Base-by-base conservation (phyloP, 2,329 filamentous ascomycete genomes). In the Claviceps pusilla region DNA sequence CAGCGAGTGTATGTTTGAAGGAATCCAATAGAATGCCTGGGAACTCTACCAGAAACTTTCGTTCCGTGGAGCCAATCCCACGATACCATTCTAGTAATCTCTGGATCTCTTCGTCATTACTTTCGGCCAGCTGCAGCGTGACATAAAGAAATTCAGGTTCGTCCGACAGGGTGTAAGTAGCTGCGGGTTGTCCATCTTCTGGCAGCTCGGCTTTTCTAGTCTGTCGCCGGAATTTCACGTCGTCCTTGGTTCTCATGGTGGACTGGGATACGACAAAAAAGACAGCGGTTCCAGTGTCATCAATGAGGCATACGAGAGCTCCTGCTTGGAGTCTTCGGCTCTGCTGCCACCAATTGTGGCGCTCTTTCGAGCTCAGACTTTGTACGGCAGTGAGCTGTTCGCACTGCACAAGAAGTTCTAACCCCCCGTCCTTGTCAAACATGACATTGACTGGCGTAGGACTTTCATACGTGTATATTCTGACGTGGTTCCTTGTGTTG, bases 1-100 rank as follows among this genome's bases (percentile, higher is more conserved):
- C 76, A 47, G 70, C 64, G 0, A 85, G 68, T 0, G 76, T 82
- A 31, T 78, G 76, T 31, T 73, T 66, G 58, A 85, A 84, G 0
- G 80, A 73, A 0, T 76, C 73, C 2, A 83, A 66, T 2, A 85
- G 64, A 4, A 84, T 68, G 0, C 76, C 77, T 0, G 80, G 82
- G 54, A 85, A 84, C 57, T 85, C 82, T 1, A 84, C 71, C 0
- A 85, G 68, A 16, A 60, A 64, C 42, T 61, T 59, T 28, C 56
- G 52, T 14, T 58, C 52, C 3, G 37, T 42, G 0, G 47, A 12
- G 0, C 56, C 61, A 37, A 59, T 55, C 9, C 55, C 52, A 14
- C 57, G 60, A 57, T 60, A 68, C 67, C 68, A 71, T 14, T 48
- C 43, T 2, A 54, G 61, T 59, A n/a, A 62, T 55, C 0, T 51